These are phyloP conservation scores for Aspergillus arachidicola DNA, from an alignment of 2,329 filamentous ascomycete species.

Conservation along the genomic window DNA sequence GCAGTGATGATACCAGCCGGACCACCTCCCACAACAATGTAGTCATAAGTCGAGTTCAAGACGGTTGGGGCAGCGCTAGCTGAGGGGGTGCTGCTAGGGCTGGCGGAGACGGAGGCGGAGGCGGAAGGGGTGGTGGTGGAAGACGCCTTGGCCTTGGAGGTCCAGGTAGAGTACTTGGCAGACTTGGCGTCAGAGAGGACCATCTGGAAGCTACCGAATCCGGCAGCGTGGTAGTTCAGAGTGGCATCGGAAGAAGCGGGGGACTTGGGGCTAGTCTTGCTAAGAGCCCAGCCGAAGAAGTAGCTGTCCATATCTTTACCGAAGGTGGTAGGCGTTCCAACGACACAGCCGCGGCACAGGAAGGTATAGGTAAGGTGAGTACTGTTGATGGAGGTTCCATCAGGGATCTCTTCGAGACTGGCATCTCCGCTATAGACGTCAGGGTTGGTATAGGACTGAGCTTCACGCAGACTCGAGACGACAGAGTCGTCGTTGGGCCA, in stretches of 20 bases:
- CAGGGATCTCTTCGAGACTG: conserved; percentile 17
- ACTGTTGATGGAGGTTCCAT: conserved; percentile 19
- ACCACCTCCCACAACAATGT: conserved; percentile 26
- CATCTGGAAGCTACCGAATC: conserved; percentile 20
- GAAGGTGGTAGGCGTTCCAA: conserved; percentile 20
- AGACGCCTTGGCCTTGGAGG: conserved; percentile 16
- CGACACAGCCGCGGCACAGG: conserved; percentile 19
- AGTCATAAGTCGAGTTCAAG: conserved; percentile 23
- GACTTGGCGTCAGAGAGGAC: conserved; percentile 18
- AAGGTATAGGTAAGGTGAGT: conserved; percentile 24
- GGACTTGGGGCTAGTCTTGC: conserved; percentile 18
- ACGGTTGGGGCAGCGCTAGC: conserved; percentile 17
- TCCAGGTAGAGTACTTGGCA: conserved; percentile 21
- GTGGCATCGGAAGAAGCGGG: conserved; percentile 15
- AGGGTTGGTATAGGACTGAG: conserved; percentile 16
- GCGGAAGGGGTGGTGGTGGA: conserved; percentile 9
- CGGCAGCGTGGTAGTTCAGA: conserved; percentile 19
- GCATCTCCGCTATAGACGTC: conserved; percentile 15
- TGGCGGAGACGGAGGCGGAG: conserved; percentile 2
- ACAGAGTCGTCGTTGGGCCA: conserved; percentile 19
- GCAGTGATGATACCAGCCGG: conserved; percentile 24
- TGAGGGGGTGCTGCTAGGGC: conserved; percentile 11
- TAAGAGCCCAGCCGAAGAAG: conserved; percentile 22
- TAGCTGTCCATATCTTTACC: conserved; percentile 13
- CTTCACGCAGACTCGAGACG: conserved; percentile 17